Base-by-base conservation (phyloP, 2,329 filamentous ascomycete genomes). In the Neocatenulostroma microsporum region DNA sequence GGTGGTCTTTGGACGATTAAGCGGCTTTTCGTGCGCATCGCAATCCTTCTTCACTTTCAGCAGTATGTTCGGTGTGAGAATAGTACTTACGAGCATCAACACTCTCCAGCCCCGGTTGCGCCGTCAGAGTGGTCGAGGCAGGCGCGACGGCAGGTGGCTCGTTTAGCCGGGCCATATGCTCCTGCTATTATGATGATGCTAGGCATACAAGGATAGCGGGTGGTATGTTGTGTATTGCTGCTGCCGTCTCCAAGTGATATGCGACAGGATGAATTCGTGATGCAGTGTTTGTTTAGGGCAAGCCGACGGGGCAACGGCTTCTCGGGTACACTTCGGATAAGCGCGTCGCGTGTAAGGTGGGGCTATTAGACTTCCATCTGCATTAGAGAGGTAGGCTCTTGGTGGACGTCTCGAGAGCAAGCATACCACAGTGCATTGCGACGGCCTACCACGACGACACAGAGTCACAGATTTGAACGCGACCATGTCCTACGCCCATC, bases 81-180 rank as follows among this genome's bases (percentile, higher is more conserved):
- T 34, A 40, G 23, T n/a, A 73, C 80, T 61, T 69, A 85, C 82
- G 67, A 56, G 73, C 78, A 58, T 88, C 83, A 49, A 85, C 63
- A 56, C 69, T 79, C 63, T 86, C 82, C 57, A 70, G 37, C 18
- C 29, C 45, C 41, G 38, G 40, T 36, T 38, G 42, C 40, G 37
- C 34, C 34, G 23, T 34, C 25, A 28, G 42, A 21, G 42, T 42
- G 33, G 42, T 33, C n/a, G 40, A 26, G 39, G 54, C 51, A 54
- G 57, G 71, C 54, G 80, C 73, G 64, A 49, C 44, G 64, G 50
- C 45, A 46, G 77, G 72, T 56, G 75, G 74, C 69, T 87, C 83
- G 66, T 88, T 88, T 50, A 89, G 72, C 66, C 83, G 76, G 65
- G 84, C 84, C 84, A 89, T 89, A 35, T 49, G 47, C 43, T 36